Evolutionary conservation across 1,139 yeast species (phyloP).

Genomic region (Yarrowia galli): DNA sequence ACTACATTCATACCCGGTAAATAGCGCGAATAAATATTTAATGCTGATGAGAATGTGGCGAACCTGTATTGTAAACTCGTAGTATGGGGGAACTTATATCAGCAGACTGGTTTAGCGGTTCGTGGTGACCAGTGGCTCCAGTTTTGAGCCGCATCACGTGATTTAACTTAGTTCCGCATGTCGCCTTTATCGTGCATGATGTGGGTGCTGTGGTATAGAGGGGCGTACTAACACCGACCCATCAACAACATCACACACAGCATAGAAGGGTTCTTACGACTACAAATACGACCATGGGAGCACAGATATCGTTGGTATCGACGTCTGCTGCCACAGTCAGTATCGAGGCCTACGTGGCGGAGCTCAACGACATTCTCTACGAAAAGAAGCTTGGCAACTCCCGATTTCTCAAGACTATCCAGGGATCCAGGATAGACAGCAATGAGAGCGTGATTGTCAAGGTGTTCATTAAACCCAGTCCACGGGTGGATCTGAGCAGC

Average conservation of each 20-base stretch:
- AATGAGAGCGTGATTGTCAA: constrained; percentile 79
- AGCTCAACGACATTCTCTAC: constrained; percentile 75
- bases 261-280: constrained; percentile 9
- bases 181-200: constrained; percentile 36
- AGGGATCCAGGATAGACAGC: constrained; percentile 64
- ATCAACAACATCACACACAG: constrained; percentile 19
- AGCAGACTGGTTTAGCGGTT: too few species aligned
- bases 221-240: not conserved
- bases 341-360: constrained; percentile 85
- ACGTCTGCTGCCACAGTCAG: constrained; percentile 95
- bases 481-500: constrained; percentile 51
- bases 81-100: not conserved
- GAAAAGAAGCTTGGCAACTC: constrained; percentile 74
- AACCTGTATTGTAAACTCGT: not conserved
- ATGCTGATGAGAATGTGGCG: not conserved
- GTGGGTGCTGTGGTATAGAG: constrained; percentile 16
- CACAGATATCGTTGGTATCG: constrained; percentile 80
- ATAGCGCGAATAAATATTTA: constrained; percentile 24
- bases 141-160: constrained; percentile 1
- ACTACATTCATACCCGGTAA: constrained; percentile 36
- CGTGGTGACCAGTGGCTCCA: too few species aligned
- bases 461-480: constrained; percentile 77
- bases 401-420: constrained; percentile 84
- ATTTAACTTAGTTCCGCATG: constrained; percentile 31
- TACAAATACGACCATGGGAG: constrained; percentile 83